Conservation (phyloP, 805 yeast genomes). For the Isabelozyma heimii region DNA sequence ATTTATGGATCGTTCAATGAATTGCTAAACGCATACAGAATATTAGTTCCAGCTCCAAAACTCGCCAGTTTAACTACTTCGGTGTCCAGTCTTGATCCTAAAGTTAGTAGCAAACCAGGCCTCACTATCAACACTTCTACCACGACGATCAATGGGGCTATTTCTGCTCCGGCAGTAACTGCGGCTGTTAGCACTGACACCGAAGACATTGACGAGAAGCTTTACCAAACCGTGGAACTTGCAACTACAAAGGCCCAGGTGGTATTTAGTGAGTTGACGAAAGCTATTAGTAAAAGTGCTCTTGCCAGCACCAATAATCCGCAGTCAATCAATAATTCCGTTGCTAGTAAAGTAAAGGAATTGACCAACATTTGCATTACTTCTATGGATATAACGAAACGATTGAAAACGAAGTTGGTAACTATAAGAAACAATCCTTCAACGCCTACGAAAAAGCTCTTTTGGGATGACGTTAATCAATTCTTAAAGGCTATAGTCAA, state of each 20-base stretch:
- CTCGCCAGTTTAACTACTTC: neutral
- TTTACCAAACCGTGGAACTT: slow-evolving; percentile 59
- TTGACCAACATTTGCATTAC: slow-evolving; percentile 72
- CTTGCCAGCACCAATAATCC: slow-evolving; percentile 34
- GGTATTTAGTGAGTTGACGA: slow-evolving; percentile 73
- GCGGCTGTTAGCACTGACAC: slow-evolving; percentile 16
- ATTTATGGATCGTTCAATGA: slow-evolving; percentile 65
- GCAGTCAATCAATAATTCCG: slow-evolving; percentile 31
- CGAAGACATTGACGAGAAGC: slow-evolving; percentile 61
- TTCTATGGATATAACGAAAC: slow-evolving; percentile 79
- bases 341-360: slow-evolving; percentile 69
- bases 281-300: slow-evolving; percentile 65
- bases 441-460: slow-evolving; percentile 51
- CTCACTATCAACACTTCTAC: neutral
- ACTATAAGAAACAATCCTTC: slow-evolving; percentile 49
- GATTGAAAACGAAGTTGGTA: slow-evolving; percentile 54
- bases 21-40: slow-evolving; percentile 61
- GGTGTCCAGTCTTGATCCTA: slow-evolving; percentile 4
- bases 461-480: slow-evolving; percentile 84
- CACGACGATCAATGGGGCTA: slow-evolving; percentile 8
- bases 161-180: neutral
- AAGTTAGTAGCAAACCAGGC: slow-evolving; percentile 4
- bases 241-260: slow-evolving; percentile 70
- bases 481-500: slow-evolving; percentile 81
- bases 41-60: slow-evolving; percentile 26